Evolutionary conservation across 768 basidiomycete genomes (phyloP).

Genomic region (Dacryopinax primogenitus): DNA sequence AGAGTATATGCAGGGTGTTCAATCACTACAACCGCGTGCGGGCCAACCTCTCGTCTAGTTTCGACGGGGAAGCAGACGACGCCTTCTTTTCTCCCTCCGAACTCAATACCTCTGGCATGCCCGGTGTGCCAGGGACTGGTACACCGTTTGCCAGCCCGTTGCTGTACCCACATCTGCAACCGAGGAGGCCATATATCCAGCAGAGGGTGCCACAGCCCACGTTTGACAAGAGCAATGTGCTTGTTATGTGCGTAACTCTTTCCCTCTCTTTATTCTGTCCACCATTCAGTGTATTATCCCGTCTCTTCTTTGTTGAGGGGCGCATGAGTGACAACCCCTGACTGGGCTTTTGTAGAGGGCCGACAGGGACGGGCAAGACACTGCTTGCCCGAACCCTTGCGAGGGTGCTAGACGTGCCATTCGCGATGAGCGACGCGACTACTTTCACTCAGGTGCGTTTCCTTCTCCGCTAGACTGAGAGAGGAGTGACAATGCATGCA

Average conservation of each 20-base stretch:
- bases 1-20: conserved; percentile 51
- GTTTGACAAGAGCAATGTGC: conserved; percentile 92
- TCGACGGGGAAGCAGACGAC: conserved; percentile 30
- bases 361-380: conserved; percentile 55
- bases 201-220: conserved; percentile 29
- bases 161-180: not conserved
- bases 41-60: conserved; percentile 47
- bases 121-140: conserved; percentile 8
- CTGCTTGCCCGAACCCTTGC: conserved; percentile 85
- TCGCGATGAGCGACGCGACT: conserved; percentile 86
- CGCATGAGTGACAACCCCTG: too few species aligned
- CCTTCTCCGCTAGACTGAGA: not conserved
- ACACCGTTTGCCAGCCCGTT: conserved; percentile 6
- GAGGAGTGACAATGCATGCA: not conserved
- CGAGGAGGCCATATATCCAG: not conserved
- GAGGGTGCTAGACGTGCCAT: conserved; percentile 80
- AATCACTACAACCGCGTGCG: conserved; percentile 88
- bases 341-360: conserved; percentile 5
- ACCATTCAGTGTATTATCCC: not conserved
- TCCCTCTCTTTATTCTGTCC: not conserved
- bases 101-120: too few species aligned
- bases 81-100: conserved; percentile 19
- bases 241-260: conserved; percentile 52
- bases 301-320: too few species aligned
- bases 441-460: conserved; percentile 70